Evolutionary conservation across 129 eudicot genomes (phyloP), one percentile per base, ranked within the genome.

Genomic region (Helianthus tuberosus): DNA sequence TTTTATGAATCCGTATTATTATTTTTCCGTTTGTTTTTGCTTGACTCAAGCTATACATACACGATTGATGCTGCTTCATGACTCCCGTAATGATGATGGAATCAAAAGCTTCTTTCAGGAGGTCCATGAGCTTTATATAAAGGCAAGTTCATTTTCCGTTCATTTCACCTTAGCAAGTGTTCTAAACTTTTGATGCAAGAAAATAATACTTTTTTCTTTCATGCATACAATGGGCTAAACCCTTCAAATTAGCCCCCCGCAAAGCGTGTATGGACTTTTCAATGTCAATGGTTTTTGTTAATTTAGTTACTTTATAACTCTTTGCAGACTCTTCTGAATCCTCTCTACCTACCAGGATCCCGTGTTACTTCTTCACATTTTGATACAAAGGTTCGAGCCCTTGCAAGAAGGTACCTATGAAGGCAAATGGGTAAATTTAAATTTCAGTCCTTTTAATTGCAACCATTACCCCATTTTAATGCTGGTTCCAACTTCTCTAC

Each of bases 21-120:
- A 62, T 69, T 9, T 71, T 44, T 51, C 58, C 39, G 13, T 14
- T 1, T 68, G 14, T 68, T 44, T 74, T 86, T 75, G 86, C 75
- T 91, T 88, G 61, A 85, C 90, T 70, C 41, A 43, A 64, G 68
- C 71, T 46, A 23, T 84, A 95, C 97, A 95, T 84, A 95, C 99
- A 5, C 86, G 97, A 84, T 70, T 95, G 78, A 91, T 95, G 96
- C 89, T 95, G 84, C 97, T 95, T 85, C 99, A 95, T 77, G 99
- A 91, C 80, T 85, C 97, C 27, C 97, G 99, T 20, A 95, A 88
- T 81, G 99, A 95, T 74, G 99, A 95, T 72, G 97, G 97, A 55
- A 89, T 95, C 68, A 95, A 88, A 83, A 95, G 94, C 89, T 95
- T 95, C 84, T 95, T 95, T 75, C 99, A 95, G 73, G 99, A 95